Conservation (phyloP, 2,329 filamentous ascomycete genomes). For the Hymenoscyphus albidus region DNA sequence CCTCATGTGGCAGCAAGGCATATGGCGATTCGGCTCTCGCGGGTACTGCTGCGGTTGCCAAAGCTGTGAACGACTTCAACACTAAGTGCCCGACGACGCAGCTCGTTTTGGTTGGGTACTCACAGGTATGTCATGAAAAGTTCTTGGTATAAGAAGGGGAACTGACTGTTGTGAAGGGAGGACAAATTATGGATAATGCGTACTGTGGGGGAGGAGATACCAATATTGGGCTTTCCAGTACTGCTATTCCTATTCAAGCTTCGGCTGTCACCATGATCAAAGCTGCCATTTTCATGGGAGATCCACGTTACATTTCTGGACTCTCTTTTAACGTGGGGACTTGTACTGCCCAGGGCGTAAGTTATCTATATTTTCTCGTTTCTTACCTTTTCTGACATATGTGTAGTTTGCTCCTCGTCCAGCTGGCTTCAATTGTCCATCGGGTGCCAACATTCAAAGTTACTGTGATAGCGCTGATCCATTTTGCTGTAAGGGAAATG, state of each 20-base stretch:
- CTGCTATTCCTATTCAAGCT: slow-evolving; percentile 42
- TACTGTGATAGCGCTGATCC: slow-evolving; percentile 59
- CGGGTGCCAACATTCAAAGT: slow-evolving; percentile 51
- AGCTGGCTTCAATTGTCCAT: slow-evolving; percentile 50
- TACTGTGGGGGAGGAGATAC: slow-evolving; percentile 54
- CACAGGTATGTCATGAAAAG: slow-evolving; percentile 42
- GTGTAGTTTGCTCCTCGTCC: slow-evolving; percentile 53
- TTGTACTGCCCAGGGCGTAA: slow-evolving; percentile 55
- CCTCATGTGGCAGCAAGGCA: slow-evolving; percentile 52
- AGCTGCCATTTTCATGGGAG: slow-evolving; percentile 62
- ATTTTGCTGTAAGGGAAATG: slow-evolving; percentile 59
- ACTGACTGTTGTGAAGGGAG: slow-evolving; percentile 42
- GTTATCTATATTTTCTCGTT: slow-evolving; percentile 29
- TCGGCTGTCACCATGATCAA: slow-evolving; percentile 53
- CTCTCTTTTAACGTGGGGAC: slow-evolving; percentile 59
- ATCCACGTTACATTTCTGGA: slow-evolving; percentile 54
- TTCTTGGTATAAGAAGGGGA: background rate
- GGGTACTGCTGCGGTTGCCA: slow-evolving; percentile 56
- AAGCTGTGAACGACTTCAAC: slow-evolving; percentile 56
- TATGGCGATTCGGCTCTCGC: slow-evolving; percentile 57
- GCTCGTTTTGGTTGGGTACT: slow-evolving; percentile 60
- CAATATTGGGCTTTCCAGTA: slow-evolving; percentile 44
- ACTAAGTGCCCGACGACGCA: slow-evolving; percentile 52
- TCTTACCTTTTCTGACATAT: background rate
- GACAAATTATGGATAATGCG: slow-evolving; percentile 60